Evolutionary conservation across 148 eudicot species (phyloP).

Genomic region (Pouteria glomerata): DNA sequence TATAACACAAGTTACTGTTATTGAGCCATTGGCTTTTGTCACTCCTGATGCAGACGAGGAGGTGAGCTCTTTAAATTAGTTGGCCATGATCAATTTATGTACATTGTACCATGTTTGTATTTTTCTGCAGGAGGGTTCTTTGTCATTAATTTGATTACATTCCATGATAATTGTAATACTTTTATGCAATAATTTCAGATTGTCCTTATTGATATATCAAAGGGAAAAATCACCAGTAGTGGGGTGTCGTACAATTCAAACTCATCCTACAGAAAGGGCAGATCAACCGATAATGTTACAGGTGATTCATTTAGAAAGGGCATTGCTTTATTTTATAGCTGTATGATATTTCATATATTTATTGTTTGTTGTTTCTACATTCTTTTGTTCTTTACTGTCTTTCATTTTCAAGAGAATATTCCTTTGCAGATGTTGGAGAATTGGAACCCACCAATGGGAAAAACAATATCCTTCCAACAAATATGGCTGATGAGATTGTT

Average conservation of each 20-base stretch:
- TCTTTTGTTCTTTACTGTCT: background rate
- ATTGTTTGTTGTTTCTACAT: background rate
- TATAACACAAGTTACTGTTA: slow-evolving; percentile 41
- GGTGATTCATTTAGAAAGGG: slow-evolving; percentile 34
- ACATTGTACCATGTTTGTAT: background rate
- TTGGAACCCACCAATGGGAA: too few species aligned
- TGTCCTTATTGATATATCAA: slow-evolving; percentile 66
- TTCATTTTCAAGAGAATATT: background rate
- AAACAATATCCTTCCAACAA: too few species aligned
- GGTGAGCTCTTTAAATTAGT: slow-evolving; percentile 38
- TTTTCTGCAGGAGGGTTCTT: slow-evolving; percentile 7
- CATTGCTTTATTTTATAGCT: slow-evolving; percentile 5
- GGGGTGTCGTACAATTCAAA: slow-evolving; percentile 50
- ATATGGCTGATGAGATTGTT: too few species aligned
- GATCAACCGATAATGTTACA: slow-evolving; percentile 38
- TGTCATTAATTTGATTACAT: too few species aligned
- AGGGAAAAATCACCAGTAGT: slow-evolving; percentile 69
- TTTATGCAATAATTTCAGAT: slow-evolving; percentile 36
- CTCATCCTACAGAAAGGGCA: slow-evolving; percentile 45
- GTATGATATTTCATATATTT: background rate
- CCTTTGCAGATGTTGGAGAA: background rate
- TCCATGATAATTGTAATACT: background rate
- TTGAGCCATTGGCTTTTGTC: slow-evolving; percentile 81
- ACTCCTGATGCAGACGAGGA: slow-evolving; percentile 75
- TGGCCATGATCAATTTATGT: background rate